Percentiles rank a stretch among this genome's conserved stretches.
These are phyloP conservation scores for Pseudocercospora fijiensis DNA, from an alignment of 2,329 filamentous ascomycete species.

Conservation along the genomic window DNA sequence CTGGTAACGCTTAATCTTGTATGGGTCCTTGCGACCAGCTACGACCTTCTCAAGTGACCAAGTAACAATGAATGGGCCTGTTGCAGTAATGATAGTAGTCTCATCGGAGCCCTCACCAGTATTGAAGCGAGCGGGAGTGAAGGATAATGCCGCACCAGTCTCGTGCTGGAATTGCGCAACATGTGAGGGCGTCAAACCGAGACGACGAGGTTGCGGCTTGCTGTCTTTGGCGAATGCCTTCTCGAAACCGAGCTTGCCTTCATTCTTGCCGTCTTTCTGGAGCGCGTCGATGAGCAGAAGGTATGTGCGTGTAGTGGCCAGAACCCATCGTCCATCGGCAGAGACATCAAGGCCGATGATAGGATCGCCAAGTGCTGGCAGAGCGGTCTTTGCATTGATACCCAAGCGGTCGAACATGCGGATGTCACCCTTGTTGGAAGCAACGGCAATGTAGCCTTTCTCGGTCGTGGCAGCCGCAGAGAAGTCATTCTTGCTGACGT, in stretches of 20 bases:
- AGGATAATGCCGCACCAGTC: slow-evolving; percentile 79
- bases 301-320: slow-evolving; percentile 92
- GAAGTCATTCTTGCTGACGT: slow-evolving; percentile 95
- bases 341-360: slow-evolving; percentile 95
- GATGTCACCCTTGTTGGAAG: slow-evolving; percentile 96
- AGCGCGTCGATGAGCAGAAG: slow-evolving; percentile 87
- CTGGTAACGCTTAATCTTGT: slow-evolving; percentile 92
- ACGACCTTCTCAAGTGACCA: slow-evolving; percentile 94
- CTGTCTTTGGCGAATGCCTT: slow-evolving; percentile 86
- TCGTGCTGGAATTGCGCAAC: slow-evolving; percentile 98
- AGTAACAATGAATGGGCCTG: slow-evolving; percentile 54
- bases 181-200: slow-evolving; percentile 84
- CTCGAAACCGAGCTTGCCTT: slow-evolving; percentile 97
- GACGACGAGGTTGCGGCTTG: slow-evolving; percentile 88
- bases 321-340: slow-evolving; percentile 91
- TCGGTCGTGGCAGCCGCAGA: slow-evolving; percentile 91
- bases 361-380: slow-evolving; percentile 89
- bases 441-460: slow-evolving; percentile 94
- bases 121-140: slow-evolving; percentile 93
- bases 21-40: slow-evolving; percentile 76
- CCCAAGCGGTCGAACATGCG: slow-evolving; percentile 94
- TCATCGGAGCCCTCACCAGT: slow-evolving; percentile 74
- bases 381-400: slow-evolving; percentile 95
- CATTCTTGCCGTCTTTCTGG: slow-evolving; percentile 87
- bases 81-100: slow-evolving; percentile 78